Base-by-base conservation (phyloP, 441 rosid species). In the Euphorbia celastroides region DNA sequence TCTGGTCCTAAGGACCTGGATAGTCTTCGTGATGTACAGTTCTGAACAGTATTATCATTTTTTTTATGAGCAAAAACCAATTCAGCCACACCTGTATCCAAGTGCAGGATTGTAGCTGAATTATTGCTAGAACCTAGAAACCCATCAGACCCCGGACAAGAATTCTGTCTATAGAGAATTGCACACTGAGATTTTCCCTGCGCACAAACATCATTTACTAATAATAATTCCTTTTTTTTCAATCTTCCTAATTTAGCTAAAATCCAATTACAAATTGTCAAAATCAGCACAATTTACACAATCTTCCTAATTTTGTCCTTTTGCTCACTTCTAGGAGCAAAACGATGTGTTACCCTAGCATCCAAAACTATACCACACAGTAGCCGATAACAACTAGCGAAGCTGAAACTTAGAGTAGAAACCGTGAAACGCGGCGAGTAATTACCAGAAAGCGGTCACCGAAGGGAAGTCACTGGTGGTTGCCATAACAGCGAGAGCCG, bases 401-500 rank as follows among this genome's bases (percentile, higher is more conserved):
- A 48, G 50, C 13, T 19, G 22, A 55, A 51, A 8, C 22, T 3
- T 36, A 28, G 17, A 41, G 34, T 28, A 26, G n/a, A 70, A 62
- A 23, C 28, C 30, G 19, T 17, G 23, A 69, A 69, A 26, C 42
- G 25, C 51, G 19, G 56, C 1, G 27, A 26, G 1, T 7, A 32
- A 34, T 67, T 83, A 88, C 95, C 89, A 72, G 69, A 88, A 88
- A 65, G 92, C 95, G 5, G 92, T 86, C 23, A 88, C 95, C 0
- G 95, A 79, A 57, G 95, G 92, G 73, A 88, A 88, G 73, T 86
- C 95, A 59, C 79, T 83, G 31, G 88, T 83, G 69, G 87, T 69
- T 19, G 85, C 90, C 95, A 88, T 86, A 59, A 86, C 80, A 26
- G 71, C 66, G 44, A 88, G 88, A 17, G 88, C 84, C 0, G 79